These are phyloP conservation scores for Cladosporium sp. DNA, from an alignment of 2,329 filamentous ascomycete genomes.

Conservation along the genomic window DNA sequence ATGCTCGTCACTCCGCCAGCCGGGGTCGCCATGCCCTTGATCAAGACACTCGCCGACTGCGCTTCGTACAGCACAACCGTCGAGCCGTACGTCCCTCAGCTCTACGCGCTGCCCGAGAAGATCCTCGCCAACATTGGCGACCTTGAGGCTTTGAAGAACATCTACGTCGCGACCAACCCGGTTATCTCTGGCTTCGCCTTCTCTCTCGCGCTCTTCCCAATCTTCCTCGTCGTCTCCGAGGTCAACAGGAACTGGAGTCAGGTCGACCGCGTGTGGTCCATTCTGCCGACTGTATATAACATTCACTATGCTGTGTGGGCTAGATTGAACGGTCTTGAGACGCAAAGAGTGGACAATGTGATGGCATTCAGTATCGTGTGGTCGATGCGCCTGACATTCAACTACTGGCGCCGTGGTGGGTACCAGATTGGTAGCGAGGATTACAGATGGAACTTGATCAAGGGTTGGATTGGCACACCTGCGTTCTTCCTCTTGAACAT, in stretches of 20 bases:
- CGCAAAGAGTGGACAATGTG: conserved; percentile 70
- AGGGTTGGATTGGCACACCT: conserved; percentile 61
- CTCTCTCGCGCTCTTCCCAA: conserved; percentile 67
- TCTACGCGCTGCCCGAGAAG: conserved; percentile 48
- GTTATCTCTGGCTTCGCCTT: conserved; percentile 73
- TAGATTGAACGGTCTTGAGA: conserved; percentile 69
- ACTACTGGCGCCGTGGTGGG: conserved; percentile 95
- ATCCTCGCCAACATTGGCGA: conserved; percentile 60
- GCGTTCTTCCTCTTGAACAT: conserved; percentile 85
- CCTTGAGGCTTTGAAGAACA: conserved; percentile 62
- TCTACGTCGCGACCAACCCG: conserved; percentile 87
- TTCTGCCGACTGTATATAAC: conserved; percentile 85
- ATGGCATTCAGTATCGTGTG: conserved; percentile 72
- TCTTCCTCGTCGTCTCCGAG: conserved; percentile 78
- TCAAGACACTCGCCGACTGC: conserved; percentile 72
- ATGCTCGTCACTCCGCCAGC: conserved; percentile 24
- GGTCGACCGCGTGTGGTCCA: conserved; percentile 88
- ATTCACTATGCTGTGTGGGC: conserved; percentile 84
- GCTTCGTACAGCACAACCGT: conserved; percentile 75
- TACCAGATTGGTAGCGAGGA: conserved; percentile 89
- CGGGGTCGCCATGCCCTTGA: conserved; percentile 37
- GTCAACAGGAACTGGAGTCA: conserved; percentile 96
- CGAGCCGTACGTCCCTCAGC: conserved; percentile 72
- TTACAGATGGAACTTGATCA: conserved; percentile 86
- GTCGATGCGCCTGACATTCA: conserved; percentile 76